A percentile compares a stretch with the other conserved stretches of the same genome.
Conservation (phyloP, 805 yeast genomes). For the Candida montana region DNA sequence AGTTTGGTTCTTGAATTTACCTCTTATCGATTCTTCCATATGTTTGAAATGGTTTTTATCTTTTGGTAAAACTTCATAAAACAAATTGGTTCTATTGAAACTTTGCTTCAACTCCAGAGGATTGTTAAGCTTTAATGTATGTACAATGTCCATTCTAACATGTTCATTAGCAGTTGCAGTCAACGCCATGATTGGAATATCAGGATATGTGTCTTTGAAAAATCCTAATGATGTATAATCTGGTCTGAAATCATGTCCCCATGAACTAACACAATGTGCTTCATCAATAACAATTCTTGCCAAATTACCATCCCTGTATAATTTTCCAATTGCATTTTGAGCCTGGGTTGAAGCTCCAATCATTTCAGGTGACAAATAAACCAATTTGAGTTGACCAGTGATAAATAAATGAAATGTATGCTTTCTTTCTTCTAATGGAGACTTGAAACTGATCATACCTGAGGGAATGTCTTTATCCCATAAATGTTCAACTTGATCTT, state of each 20-base stretch:
- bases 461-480: conserved; percentile 65
- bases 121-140: conserved; percentile 58
- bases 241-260: conserved; percentile 99
- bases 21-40: conserved; percentile 49
- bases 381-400: conserved; percentile 63
- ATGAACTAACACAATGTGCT: conserved; percentile 96
- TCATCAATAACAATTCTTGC: conserved; percentile 94
- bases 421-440: conserved; percentile 55
- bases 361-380: conserved; percentile 95
- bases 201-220: conserved; percentile 70
- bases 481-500: conserved; percentile 89
- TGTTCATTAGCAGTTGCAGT: conserved; percentile 96
- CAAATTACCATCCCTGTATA: conserved; percentile 50
- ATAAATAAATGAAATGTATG: conserved; percentile 57
- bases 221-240: conserved; percentile 79
- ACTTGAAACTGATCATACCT: conserved; percentile 82
- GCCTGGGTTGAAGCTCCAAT: conserved; percentile 69
- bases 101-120: conserved; percentile 79
- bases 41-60: conserved; percentile 48
- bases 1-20: conserved; percentile 49
- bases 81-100: conserved; percentile 83
- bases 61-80: conserved; percentile 72
- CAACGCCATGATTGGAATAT: conserved; percentile 87
- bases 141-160: conserved; percentile 80
- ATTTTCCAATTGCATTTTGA: conserved; percentile 51